Conservation (phyloP, 2,329 filamentous ascomycete species). For the Exophiala aquamarina region DNA sequence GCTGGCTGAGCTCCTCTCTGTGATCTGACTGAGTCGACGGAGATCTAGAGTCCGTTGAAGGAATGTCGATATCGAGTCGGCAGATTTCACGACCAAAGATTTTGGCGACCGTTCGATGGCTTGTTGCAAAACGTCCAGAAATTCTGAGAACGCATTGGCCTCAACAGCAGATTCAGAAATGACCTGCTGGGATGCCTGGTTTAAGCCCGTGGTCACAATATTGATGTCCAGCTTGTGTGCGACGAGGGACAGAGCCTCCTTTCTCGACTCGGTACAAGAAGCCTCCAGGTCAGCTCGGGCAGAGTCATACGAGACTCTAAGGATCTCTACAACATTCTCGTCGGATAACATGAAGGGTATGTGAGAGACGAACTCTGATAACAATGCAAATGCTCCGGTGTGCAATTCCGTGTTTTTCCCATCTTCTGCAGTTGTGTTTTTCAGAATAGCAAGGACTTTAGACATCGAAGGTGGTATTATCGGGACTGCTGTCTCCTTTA, state of each 20-base stretch:
- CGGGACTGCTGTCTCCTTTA: constrained; percentile 82
- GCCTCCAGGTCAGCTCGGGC: constrained; percentile 7
- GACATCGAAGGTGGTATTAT: constrained; percentile 75
- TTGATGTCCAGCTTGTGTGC: constrained; percentile 76
- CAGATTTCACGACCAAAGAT: constrained; percentile 72
- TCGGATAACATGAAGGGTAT: constrained; percentile 87
- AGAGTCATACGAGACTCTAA: constrained; percentile 59
- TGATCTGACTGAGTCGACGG: constrained; percentile 37
- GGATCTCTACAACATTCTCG: constrained; percentile 68
- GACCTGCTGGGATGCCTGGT: constrained; percentile 70
- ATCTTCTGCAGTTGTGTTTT: constrained; percentile 54
- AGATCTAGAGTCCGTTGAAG: constrained; percentile 55
- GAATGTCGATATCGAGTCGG: constrained; percentile 64
- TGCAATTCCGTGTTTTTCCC: constrained; percentile 63
- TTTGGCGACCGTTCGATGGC: constrained; percentile 69
- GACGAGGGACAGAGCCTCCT: constrained; percentile 69
- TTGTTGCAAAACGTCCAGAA: constrained; percentile 13
- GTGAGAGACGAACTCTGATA: constrained; percentile 76
- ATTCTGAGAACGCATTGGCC: constrained; percentile 45
- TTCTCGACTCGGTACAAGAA: constrained; percentile 64
- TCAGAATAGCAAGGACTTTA: constrained; percentile 69
- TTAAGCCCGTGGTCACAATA: constrained; percentile 71
- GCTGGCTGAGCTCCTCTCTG: background rate
- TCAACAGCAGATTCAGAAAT: constrained; percentile 58
- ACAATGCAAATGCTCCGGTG: constrained; percentile 77